phyloP scores from a whole-genome alignment of 306 rosid genomes.

The Rosa multiflora region DNA sequence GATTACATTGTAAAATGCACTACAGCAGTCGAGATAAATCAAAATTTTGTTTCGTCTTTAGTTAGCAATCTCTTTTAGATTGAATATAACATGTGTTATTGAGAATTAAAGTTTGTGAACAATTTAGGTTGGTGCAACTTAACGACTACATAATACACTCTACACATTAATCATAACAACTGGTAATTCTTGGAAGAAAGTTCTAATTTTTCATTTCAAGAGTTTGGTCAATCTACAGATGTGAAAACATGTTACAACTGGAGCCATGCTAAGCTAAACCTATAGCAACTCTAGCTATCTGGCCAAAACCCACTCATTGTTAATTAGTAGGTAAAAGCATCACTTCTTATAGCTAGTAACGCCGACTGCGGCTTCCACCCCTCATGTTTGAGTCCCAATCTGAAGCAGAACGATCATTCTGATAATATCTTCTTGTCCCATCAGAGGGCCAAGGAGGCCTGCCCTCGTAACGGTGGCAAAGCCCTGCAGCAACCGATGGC shows the following conservation, averaged over 20 bases:
- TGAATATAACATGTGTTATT: background rate
- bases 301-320: too few species aligned
- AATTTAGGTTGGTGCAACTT: too few species aligned
- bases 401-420: slow-evolving; percentile 32
- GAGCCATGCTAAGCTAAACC: too few species aligned
- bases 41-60: background rate
- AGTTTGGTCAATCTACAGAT: too few species aligned
- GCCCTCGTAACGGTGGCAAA: slow-evolving; percentile 32
- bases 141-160: too few species aligned
- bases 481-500: slow-evolving; percentile 30
- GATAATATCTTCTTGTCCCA: slow-evolving; percentile 39
- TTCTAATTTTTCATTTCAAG: too few species aligned
- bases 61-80: background rate
- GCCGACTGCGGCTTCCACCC: slow-evolving; percentile 40
- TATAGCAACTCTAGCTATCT: too few species aligned
- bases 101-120: too few species aligned
- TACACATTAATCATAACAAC: too few species aligned
- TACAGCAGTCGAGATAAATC: background rate
- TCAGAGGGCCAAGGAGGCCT: slow-evolving; percentile 46
- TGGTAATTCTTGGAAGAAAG: too few species aligned
- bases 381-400: slow-evolving; percentile 46
- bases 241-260: too few species aligned
- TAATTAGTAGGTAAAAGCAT: too few species aligned
- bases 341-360: background rate
- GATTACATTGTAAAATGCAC: background rate